Evolutionary conservation across 108 stramenopile species (phyloP), one percentile per base, ranked within the genome.

Genomic region (Cylindrotheca closterium): DNA sequence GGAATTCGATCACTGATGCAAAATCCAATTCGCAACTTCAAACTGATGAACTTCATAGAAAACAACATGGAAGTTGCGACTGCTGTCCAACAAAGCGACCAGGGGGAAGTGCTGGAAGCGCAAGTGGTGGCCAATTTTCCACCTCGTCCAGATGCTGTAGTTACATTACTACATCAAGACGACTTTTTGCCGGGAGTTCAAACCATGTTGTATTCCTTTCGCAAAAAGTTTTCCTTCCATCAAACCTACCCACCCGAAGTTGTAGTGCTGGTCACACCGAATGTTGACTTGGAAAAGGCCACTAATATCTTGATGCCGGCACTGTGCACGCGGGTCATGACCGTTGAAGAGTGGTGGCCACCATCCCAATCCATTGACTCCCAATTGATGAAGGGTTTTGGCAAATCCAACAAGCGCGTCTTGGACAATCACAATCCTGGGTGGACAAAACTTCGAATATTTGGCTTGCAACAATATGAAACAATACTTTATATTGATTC

Each of bases 401-500:
- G 52, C 48, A 63, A 63, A 28, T 50, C 2, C 12, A 8, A 22
- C 27, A 28, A 52, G 25, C 51, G 63, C 33, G 34, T n/a, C 58
- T 55, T 69, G 60, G 82, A 74, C 37, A 67, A 73, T 63, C 56
- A 75, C 34, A 65, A 51, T 67, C 70, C 82, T 22, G 85, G 71
- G 2, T 81, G 74, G 85, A 85, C 75, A 34, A 89, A 73, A 47
- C 61, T 70, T 2, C 77, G 58, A 45, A 66, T 86, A 47, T 91
- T 79, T 63, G 69, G 71, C 51, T 66, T 93, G 54, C 71, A 70
- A 12, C 65, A 81, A 48, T 94, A 88, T 65, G 70, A 79, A 4
- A 81, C 83, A 17, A 67, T 96, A 34, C 53, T 96, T 3, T 96
- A 92, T 62, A 79, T 96, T 34, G 93, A 95, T 55, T 74, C 85